These are phyloP conservation scores for Phallus indusiatus DNA, from an alignment of 768 basidiomycete genomes.

Conservation along the genomic window DNA sequence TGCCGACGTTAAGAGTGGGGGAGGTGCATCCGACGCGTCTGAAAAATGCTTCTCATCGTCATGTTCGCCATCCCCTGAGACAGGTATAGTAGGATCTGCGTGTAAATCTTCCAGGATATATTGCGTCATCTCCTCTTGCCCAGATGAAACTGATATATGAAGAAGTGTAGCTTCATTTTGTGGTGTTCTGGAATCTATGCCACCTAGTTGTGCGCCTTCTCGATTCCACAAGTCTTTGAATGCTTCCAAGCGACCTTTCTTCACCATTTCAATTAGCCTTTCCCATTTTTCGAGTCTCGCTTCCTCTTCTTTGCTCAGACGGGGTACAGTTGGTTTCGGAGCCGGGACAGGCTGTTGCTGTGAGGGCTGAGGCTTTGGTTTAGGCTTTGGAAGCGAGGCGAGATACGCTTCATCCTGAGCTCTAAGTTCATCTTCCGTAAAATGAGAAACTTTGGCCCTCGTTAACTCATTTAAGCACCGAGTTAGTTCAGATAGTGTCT, in stretches of 20 bases:
- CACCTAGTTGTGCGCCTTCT: slow-evolving; percentile 48
- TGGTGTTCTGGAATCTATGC: slow-evolving; percentile 54
- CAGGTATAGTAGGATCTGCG: slow-evolving; percentile 73
- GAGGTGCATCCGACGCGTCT: slow-evolving; percentile 22
- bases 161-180: slow-evolving; percentile 58
- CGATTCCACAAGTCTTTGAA: slow-evolving; percentile 75
- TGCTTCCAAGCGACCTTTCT: slow-evolving; percentile 77
- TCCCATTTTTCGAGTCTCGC: slow-evolving; percentile 68
- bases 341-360: slow-evolving; percentile 28
- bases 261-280: slow-evolving; percentile 82
- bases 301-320: slow-evolving; percentile 77
- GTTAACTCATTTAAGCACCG: slow-evolving; percentile 85
- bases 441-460: slow-evolving; percentile 72
- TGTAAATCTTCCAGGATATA: slow-evolving; percentile 72
- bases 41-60: slow-evolving; percentile 19
- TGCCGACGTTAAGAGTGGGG: slow-evolving; percentile 20
- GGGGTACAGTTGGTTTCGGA: slow-evolving; percentile 37
- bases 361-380: slow-evolving; percentile 34
- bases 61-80: slow-evolving; percentile 25
- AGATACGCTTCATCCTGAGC: slow-evolving; percentile 86
- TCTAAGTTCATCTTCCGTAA: slow-evolving; percentile 76
- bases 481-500: slow-evolving; percentile 86
- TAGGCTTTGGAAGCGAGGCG: slow-evolving; percentile 80
- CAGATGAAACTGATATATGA: slow-evolving; percentile 62
- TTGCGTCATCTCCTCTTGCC: slow-evolving; percentile 63